Evolutionary conservation across 2,329 filamentous ascomycete species (phyloP).

Genomic region (Diaporthe sp.): DNA sequence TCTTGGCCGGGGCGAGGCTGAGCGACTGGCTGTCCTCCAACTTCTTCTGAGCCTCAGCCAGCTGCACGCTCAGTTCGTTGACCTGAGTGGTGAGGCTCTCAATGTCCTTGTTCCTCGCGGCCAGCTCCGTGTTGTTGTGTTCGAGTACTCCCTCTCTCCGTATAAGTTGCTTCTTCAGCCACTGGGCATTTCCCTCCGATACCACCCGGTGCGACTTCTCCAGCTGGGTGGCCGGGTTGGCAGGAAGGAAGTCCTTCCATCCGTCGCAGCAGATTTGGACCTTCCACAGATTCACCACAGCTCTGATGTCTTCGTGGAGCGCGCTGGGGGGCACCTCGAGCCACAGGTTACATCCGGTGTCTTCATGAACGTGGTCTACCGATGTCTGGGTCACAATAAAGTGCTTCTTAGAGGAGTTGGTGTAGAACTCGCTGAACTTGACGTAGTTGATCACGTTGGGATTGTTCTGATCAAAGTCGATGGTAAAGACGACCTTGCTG

Average conservation of each 20-base stretch:
- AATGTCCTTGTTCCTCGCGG: neutral
- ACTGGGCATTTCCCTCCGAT: conserved; percentile 3
- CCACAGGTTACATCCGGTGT: conserved; percentile 30
- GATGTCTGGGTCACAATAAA: conserved; percentile 38
- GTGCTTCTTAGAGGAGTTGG: neutral
- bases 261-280: conserved; percentile 25
- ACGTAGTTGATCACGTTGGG: conserved; percentile 33
- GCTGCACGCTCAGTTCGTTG: conserved; percentile 5
- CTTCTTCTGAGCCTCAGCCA: neutral
- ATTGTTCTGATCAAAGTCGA: conserved; percentile 27
- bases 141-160: neutral
- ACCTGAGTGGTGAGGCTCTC: neutral
- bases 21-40: neutral
- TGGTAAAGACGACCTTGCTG: conserved; percentile 28
- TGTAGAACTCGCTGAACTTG: conserved; percentile 34
- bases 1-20: neutral
- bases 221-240: conserved; percentile 10
- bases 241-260: conserved; percentile 26
- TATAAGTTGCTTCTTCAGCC: conserved; percentile 33
- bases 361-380: conserved; percentile 28
- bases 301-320: conserved; percentile 10
- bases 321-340: conserved; percentile 20
- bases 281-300: conserved; percentile 12
- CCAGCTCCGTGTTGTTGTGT: neutral
- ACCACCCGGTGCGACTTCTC: conserved; percentile 26